A percentile compares a stretch with the other conserved stretches of the same genome.
These are phyloP conservation scores for Epichloe gansuensis DNA, from an alignment of 2,329 filamentous ascomycete genomes.

Conservation along the genomic window DNA sequence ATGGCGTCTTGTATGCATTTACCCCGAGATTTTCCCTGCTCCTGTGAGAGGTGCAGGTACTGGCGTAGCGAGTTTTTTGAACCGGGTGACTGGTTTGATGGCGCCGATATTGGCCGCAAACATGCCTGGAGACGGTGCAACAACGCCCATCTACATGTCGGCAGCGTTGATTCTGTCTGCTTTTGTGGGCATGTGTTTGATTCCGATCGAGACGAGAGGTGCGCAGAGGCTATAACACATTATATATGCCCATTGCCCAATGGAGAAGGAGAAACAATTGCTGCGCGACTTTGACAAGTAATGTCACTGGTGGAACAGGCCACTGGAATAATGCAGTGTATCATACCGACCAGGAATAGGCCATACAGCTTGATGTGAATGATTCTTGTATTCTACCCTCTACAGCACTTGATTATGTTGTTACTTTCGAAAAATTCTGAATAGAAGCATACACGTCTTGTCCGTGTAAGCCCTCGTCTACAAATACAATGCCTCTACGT, in stretches of 20 bases:
- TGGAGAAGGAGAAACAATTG: no score
- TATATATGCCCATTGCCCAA: no score
- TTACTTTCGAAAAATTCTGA: no score
- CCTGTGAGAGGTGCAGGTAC: constrained; percentile 60
- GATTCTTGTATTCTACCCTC: no score
- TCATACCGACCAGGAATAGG: no score
- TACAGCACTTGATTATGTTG: no score
- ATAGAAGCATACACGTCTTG: not conserved
- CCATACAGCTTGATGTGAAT: no score
- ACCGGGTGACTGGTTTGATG: constrained; percentile 53
- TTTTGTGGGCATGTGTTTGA: constrained; percentile 46
- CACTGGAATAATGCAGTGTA: no score
- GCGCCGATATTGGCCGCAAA: constrained; percentile 57
- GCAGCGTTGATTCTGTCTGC: constrained; percentile 44
- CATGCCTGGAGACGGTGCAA: constrained; percentile 44
- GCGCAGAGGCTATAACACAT: constrained; percentile 39
- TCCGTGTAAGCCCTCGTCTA: not conserved
- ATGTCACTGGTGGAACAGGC: no score
- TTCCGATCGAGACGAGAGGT: constrained; percentile 52
- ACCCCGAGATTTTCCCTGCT: constrained; percentile 65
- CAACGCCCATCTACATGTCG: constrained; percentile 44
- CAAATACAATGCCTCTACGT: not conserved
- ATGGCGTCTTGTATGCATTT: constrained; percentile 65
- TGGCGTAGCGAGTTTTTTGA: constrained; percentile 60
- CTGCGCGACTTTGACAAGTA: no score